Percentiles rank a stretch among this genome's conserved stretches.
Evolutionary conservation across 2,329 filamentous ascomycete species (phyloP).

Genomic region (Trichoderma oligosporum): DNA sequence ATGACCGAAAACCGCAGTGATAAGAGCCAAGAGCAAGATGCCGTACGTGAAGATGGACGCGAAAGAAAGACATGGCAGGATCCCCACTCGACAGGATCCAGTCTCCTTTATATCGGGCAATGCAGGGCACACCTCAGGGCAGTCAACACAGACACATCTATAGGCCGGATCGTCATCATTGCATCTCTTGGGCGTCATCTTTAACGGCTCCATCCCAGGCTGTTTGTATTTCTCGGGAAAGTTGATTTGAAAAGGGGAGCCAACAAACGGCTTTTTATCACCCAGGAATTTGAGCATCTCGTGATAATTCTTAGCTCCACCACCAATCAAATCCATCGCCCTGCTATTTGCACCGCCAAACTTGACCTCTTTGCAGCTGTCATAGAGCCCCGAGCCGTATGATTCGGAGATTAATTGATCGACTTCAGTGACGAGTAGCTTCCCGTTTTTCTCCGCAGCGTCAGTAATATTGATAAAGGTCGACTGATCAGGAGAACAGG

Average conservation of each 20-base stretch:
- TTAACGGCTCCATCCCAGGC: conserved; percentile 65
- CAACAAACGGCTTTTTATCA: conserved; percentile 76
- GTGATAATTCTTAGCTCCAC: conserved; percentile 85
- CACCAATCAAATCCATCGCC: conserved; percentile 94
- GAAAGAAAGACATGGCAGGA: conserved; percentile 90
- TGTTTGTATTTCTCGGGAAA: conserved; percentile 65
- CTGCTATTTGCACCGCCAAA: conserved; percentile 91
- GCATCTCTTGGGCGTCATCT: conserved; percentile 77
- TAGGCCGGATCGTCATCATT: conserved; percentile 84
- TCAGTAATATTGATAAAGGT: conserved; percentile 90
- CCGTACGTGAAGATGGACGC: conserved; percentile 84
- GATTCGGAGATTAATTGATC: conserved; percentile 83
- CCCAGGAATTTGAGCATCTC: conserved; percentile 88
- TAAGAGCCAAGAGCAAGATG: conserved; percentile 64
- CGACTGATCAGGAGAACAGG: conserved; percentile 94
- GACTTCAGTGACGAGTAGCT: conserved; percentile 74
- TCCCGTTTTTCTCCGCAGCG: conserved; percentile 58
- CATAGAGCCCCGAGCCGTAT: conserved; percentile 84
- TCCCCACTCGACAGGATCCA: conserved; percentile 75
- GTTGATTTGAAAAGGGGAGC: conserved; percentile 98
- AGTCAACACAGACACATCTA: conserved; percentile 91
- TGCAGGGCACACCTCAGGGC: conserved; percentile 76
- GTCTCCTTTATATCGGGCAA: conserved; percentile 70
- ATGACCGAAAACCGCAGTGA: conserved; percentile 66
- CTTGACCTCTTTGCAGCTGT: conserved; percentile 99